These are phyloP conservation scores for Barnettozyma californica DNA, from an alignment of 805 yeast genomes.

Conservation along the genomic window DNA sequence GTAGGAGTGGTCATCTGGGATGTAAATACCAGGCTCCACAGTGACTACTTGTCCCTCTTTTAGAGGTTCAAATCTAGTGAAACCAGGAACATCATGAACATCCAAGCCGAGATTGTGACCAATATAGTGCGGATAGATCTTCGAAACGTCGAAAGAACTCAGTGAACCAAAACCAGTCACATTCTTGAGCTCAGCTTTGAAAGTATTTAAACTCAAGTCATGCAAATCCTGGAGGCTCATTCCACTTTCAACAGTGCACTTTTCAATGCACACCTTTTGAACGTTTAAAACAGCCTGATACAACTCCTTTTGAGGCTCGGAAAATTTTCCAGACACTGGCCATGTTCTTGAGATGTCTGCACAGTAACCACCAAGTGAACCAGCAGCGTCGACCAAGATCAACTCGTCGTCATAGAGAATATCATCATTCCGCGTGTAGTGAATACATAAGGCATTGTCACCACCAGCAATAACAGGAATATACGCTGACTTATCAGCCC, in stretches of 20 bases:
- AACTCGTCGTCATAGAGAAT: conserved; percentile 68
- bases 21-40: conserved; percentile 92
- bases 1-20: conserved; percentile 65
- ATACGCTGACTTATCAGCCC: conserved; percentile 87
- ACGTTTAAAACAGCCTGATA: conserved; percentile 86
- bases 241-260: conserved; percentile 51
- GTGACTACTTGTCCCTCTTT: conserved; percentile 79
- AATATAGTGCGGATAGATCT: conserved; percentile 84
- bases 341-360: conserved; percentile 95
- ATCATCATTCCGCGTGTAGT: conserved; percentile 90
- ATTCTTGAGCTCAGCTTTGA: conserved; percentile 62
- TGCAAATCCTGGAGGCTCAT: conserved; percentile 72
- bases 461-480: conserved; percentile 98
- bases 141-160: conserved; percentile 46
- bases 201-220: conserved; percentile 50
- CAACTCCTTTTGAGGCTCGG: conserved; percentile 74
- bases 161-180: conserved; percentile 55
- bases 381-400: conserved; percentile 94
- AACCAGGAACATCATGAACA: conserved; percentile 74
- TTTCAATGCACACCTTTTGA: conserved; percentile 68
- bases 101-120: conserved; percentile 96
- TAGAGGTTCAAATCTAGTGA: conserved; percentile 50
- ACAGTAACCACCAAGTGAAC: conserved; percentile 88
- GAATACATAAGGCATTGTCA: conserved; percentile 81
- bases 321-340: conserved; percentile 79